Conservation (phyloP, 768 basidiomycete species). For the Xerocomellus chrysenteron region DNA sequence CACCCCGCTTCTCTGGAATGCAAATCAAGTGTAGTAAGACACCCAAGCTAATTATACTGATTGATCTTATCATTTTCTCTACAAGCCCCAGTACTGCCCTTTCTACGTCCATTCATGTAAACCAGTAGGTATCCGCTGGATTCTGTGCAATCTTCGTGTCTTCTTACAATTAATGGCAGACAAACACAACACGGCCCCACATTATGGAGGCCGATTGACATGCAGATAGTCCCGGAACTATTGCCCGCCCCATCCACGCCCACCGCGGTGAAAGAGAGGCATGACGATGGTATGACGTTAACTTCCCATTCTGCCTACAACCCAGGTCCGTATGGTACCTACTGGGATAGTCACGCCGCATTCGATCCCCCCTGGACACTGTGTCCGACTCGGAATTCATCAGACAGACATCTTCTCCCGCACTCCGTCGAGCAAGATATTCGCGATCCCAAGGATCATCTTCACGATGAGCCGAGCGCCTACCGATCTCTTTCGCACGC, state of each 20-base stretch:
- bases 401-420: too few relatives aligned
- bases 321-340: too few relatives aligned
- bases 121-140: not conserved
- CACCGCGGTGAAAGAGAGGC: not conserved
- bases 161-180: not conserved
- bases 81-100: not conserved
- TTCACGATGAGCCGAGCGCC: not conserved
- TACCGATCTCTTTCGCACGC: not conserved
- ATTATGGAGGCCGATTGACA: not conserved
- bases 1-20: not conserved
- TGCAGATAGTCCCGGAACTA: not conserved
- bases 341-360: not conserved
- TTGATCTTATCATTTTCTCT: not conserved
- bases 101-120: too few relatives aligned
- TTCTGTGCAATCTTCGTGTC: not conserved
- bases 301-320: not conserved
- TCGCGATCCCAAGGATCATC: too few relatives aligned
- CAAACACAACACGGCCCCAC: not conserved
- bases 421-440: not conserved
- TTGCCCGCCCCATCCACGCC: too few relatives aligned
- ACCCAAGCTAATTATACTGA: not conserved
- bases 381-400: not conserved
- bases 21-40: not conserved
- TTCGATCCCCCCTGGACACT: not conserved
- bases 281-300: not conserved